These are phyloP conservation scores for Penicillium angulare DNA, from an alignment of 495 filamentous ascomycete genomes.

Conservation along the genomic window DNA sequence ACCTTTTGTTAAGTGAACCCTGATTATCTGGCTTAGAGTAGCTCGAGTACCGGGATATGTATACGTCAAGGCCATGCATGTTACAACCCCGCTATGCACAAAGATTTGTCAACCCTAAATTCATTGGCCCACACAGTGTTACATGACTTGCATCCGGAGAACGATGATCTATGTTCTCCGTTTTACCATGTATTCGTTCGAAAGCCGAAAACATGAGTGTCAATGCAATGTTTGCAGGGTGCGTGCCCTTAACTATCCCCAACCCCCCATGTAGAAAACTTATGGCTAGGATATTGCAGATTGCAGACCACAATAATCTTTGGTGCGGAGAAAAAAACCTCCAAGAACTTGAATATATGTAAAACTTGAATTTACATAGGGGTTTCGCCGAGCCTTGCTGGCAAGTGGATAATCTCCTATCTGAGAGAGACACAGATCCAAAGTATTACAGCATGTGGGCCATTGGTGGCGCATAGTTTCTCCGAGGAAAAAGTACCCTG, in stretches of 20 bases:
- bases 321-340: too few species aligned
- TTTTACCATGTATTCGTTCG: constrained; percentile 4
- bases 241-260: neutral
- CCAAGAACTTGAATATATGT: too few species aligned
- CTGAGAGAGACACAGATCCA: neutral
- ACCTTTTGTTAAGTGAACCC: too few species aligned
- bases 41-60: too few species aligned
- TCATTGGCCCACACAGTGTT: constrained; percentile 7
- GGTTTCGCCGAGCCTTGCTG: neutral
- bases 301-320: too few species aligned
- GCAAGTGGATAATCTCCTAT: neutral
- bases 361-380: neutral
- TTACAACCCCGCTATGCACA: constrained; percentile 13
- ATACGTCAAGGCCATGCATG: neutral
- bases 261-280: too few species aligned
- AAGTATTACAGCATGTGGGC: neutral
- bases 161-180: constrained; percentile 17
- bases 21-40: too few species aligned
- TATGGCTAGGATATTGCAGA: too few species aligned
- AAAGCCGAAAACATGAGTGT: neutral
- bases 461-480: neutral
- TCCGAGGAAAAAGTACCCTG: neutral
- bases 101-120: constrained; percentile 16
- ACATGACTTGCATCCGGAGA: constrained; percentile 23
- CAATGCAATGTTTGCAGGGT: neutral